phyloP scores from a whole-genome alignment of 129 eudicot species.

The Solidago caesia region DNA sequence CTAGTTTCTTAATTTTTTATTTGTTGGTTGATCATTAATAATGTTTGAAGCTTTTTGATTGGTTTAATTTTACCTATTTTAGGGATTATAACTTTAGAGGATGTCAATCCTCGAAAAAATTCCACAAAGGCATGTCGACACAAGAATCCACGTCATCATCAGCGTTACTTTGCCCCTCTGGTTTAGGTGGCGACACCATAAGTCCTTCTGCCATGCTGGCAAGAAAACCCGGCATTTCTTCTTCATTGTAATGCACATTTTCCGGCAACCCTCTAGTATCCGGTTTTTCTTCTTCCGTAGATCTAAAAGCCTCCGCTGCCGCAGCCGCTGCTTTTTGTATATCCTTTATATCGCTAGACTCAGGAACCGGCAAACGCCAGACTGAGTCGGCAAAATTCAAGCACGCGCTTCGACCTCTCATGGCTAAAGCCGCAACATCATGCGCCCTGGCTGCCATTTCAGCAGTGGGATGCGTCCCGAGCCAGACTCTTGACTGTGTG shows the following conservation, averaged over 20 bases:
- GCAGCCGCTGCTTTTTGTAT: constrained; percentile 63
- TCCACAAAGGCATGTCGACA: constrained; percentile 52
- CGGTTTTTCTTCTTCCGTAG: background rate
- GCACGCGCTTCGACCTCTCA: constrained; percentile 56
- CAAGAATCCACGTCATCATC: constrained; percentile 35
- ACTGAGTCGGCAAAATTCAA: constrained; percentile 71
- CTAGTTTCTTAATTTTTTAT: too few relatives aligned
- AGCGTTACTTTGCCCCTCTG: constrained; percentile 1
- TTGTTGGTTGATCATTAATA: too few relatives aligned
- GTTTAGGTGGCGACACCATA: constrained; percentile 62
- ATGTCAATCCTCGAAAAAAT: background rate
- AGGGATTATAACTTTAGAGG: too few relatives aligned
- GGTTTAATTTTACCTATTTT: too few relatives aligned
- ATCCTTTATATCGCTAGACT: constrained; percentile 43
- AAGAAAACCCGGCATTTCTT: constrained; percentile 47
- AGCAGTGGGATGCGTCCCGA: constrained; percentile 40
- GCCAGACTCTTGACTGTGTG: constrained; percentile 42
- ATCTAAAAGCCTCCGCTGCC: constrained; percentile 56
- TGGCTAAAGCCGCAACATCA: constrained; percentile 40
- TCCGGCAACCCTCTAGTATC: constrained; percentile 21
- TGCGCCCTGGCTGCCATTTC: constrained; percentile 53
- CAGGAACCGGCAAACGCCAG: constrained; percentile 68
- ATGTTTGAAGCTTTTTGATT: too few relatives aligned
- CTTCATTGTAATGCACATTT: constrained; percentile 39
- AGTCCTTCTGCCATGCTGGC: constrained; percentile 60